Base-by-base conservation (phyloP, 768 basidiomycete genomes). In the Termitomyces sp. region DNA sequence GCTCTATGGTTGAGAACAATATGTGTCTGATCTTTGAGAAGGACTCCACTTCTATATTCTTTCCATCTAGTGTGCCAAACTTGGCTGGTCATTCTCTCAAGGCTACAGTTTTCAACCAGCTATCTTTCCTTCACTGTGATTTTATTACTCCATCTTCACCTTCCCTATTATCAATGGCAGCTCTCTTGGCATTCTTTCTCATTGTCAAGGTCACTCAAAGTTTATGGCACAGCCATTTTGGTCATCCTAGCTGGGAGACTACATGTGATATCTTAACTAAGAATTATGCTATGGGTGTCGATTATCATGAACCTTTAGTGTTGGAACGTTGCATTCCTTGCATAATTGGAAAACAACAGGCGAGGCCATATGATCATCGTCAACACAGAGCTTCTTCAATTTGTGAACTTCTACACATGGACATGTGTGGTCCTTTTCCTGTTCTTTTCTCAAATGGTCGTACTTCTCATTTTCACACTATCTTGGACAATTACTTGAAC, bases 1-100 rank as follows among this genome's bases (percentile, higher is more conserved):
- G 67, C 28, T 49, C 57, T 0, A 57, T 72, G 13, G 57, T 46
- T 0, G 57, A 68, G 5, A 32, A 59, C 47, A 33, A 38, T 10
- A 26, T 59, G 7, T n/a, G 23, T 3, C 43, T 62, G n/a, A 48
- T 12, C 28, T 62, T 57, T 26, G 23, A 23, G 23, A 23, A 23
- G 23, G 23, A 23, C 23, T 23, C 23, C 23, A 23, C 23, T 23
- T 23, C 23, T 12, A 51, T 58, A 18, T 51, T 40, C 12, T 40
- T 36, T 16, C 10, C 32, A 14, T 67, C 64, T 14, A 5, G 2
- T 41, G 13, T 32, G 5, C 18, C 30, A 26, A 0, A 10, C 5
- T 0, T 41, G 16, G 40, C 16, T 48, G 32, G 20, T 23, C 5
- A 33, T 13, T 5, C 18, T 14, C 1, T 51, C 4, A 16, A 33